Evolutionary conservation across 176 grass and related monocot genomes (phyloP).

Genomic region (Oryza meyeriana): DNA sequence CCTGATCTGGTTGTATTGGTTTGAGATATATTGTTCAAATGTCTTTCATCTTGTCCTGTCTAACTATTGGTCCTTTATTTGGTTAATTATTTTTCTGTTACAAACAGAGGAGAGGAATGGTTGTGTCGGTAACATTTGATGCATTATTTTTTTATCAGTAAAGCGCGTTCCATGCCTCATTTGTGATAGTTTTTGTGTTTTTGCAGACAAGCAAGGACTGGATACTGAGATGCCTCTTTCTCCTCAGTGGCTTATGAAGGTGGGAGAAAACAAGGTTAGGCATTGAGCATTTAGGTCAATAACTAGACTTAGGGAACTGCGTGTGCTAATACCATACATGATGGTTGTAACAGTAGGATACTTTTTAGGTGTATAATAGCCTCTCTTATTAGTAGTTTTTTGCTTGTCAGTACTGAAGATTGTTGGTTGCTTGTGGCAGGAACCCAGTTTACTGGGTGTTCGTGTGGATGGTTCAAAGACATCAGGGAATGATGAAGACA

Average conservation of each 20-base stretch:
- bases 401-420: neutral
- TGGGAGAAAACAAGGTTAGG: slow-evolving; percentile 53
- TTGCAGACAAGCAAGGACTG: slow-evolving; percentile 62
- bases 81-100: neutral
- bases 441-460: slow-evolving; percentile 46
- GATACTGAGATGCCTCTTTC: slow-evolving; percentile 90
- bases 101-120: neutral
- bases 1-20: neutral
- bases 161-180: slow-evolving; percentile 11
- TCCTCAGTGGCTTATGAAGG: slow-evolving; percentile 98
- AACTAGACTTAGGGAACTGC: slow-evolving; percentile 8
- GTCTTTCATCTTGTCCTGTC: slow-evolving; percentile 9
- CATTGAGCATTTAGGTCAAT: neutral
- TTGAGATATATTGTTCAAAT: neutral
- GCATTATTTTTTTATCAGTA: neutral
- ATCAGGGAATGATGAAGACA: slow-evolving; percentile 50
- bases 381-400: neutral
- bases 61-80: neutral
- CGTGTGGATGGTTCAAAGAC: slow-evolving; percentile 52
- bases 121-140: neutral
- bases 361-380: neutral
- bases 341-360: neutral
- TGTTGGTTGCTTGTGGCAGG: slow-evolving; percentile 46
- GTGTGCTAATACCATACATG: neutral
- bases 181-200: slow-evolving; percentile 23